Conservation (phyloP, 2,329 filamentous ascomycete species). For the Pyrenophora tritici-repentis region DNA sequence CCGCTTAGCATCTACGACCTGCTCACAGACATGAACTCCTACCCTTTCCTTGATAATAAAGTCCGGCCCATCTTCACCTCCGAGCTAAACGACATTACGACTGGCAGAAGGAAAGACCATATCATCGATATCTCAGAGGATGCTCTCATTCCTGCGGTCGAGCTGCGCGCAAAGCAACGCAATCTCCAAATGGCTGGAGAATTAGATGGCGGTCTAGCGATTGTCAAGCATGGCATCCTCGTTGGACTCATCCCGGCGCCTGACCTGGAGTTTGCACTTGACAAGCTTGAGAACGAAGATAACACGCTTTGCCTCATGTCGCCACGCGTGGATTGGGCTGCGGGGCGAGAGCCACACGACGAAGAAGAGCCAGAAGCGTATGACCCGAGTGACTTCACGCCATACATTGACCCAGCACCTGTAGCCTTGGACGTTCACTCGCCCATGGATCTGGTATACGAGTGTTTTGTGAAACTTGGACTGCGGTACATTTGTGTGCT, state of each 20-base stretch:
- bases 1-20: constrained; percentile 95
- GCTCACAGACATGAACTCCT: constrained; percentile 94
- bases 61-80: constrained; percentile 88
- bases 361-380: constrained; percentile 57
- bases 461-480: constrained; percentile 93
- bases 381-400: constrained; percentile 79
- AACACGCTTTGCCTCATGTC: constrained; percentile 82
- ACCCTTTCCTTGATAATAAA: constrained; percentile 97
- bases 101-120: constrained; percentile 72
- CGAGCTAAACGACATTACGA: constrained; percentile 84
- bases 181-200: constrained; percentile 83
- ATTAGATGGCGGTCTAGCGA: constrained; percentile 87
- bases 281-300: constrained; percentile 77
- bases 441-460: constrained; percentile 93
- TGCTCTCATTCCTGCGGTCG: constrained; percentile 75
- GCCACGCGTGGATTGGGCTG: constrained; percentile 57
- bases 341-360: constrained; percentile 57
- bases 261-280: constrained; percentile 89
- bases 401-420: constrained; percentile 89
- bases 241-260: constrained; percentile 92
- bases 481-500: constrained; percentile 90
- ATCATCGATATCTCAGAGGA: constrained; percentile 88
- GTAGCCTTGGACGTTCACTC: constrained; percentile 85
- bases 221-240: constrained; percentile 76
- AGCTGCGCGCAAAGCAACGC: constrained; percentile 80